These are phyloP conservation scores for Evernia prunastri DNA, from an alignment of 495 filamentous ascomycete genomes.

Conservation along the genomic window DNA sequence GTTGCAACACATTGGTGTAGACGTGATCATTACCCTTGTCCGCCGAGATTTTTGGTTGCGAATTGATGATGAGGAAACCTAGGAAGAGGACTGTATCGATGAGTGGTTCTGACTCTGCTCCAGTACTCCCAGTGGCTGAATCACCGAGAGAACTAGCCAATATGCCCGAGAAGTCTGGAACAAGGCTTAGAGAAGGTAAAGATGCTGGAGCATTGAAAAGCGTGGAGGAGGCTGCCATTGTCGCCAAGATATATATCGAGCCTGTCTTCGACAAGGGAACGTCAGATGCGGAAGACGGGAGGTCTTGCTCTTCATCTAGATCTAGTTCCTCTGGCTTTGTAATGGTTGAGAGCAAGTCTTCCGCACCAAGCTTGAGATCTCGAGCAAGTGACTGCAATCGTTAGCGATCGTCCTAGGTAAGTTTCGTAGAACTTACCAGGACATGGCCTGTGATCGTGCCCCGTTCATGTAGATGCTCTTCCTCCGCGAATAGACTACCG, in stretches of 20 bases:
- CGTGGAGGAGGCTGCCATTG: conserved; percentile 30
- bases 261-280: conserved; percentile 30
- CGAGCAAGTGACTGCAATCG: conserved; percentile 56
- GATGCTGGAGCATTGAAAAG: conserved; percentile 27
- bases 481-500: conserved; percentile 53
- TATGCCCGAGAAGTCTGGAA: conserved; percentile 37
- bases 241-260: conserved; percentile 36
- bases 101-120: conserved; percentile 35
- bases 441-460: conserved; percentile 73
- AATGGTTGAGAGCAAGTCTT: conserved; percentile 46
- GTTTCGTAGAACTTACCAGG: conserved; percentile 46
- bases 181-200: conserved; percentile 25
- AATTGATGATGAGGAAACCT: conserved; percentile 31
- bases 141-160: conserved; percentile 31
- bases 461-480: conserved; percentile 55
- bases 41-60: not conserved
- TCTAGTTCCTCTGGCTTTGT: conserved; percentile 27
- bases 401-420: conserved; percentile 8
- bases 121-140: conserved; percentile 20
- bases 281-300: conserved; percentile 25
- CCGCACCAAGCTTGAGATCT: conserved; percentile 55
- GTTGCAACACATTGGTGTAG: conserved; percentile 54
- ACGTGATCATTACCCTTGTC: conserved; percentile 24
- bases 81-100: conserved; percentile 44
- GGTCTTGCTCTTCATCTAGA: conserved; percentile 15